These are phyloP conservation scores for Raphanus hybrid DNA, from an alignment of 441 rosid genomes.

Conservation along the genomic window DNA sequence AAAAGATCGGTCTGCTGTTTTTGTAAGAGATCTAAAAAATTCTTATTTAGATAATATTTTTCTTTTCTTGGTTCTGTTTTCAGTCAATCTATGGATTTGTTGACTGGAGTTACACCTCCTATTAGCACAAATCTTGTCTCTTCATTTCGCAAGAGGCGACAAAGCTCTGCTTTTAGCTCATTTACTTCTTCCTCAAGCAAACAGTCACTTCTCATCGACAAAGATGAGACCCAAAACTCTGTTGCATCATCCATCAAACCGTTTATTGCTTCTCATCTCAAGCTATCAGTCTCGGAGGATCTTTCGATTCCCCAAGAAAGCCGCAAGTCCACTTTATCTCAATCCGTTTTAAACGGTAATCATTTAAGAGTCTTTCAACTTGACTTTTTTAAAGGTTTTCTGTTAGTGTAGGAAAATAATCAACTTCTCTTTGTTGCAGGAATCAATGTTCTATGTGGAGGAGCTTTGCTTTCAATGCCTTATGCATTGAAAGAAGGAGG, in stretches of 20 bases:
- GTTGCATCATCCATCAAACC: not conserved
- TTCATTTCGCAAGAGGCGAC: constrained; percentile 41
- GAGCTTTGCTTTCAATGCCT: constrained; percentile 73
- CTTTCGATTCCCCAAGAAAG: constrained; percentile 29
- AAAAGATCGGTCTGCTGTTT: not conserved
- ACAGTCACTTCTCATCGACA: constrained; percentile 40
- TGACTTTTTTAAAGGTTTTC: too few relatives aligned
- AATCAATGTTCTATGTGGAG: constrained; percentile 71
- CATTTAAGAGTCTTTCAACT: not conserved
- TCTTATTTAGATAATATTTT: not conserved
- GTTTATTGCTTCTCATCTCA: constrained; percentile 22
- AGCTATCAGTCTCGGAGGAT: constrained; percentile 37
- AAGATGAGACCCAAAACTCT: constrained; percentile 39
- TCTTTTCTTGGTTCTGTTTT: not conserved
- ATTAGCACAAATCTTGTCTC: constrained; percentile 38
- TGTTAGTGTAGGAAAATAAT: too few relatives aligned
- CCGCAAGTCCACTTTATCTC: constrained; percentile 52
- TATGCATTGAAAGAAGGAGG: constrained; percentile 74
- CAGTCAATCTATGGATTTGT: constrained; percentile 74
- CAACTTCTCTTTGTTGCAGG: too few relatives aligned
- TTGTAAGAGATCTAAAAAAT: not conserved
- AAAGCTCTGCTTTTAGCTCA: constrained; percentile 36
- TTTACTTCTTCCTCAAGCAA: constrained; percentile 38
- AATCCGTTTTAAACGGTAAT: constrained; percentile 74
- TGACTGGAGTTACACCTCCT: constrained; percentile 50